Conservation (phyloP, 140 eudicot genomes). For the Cichorium intybus region DNA sequence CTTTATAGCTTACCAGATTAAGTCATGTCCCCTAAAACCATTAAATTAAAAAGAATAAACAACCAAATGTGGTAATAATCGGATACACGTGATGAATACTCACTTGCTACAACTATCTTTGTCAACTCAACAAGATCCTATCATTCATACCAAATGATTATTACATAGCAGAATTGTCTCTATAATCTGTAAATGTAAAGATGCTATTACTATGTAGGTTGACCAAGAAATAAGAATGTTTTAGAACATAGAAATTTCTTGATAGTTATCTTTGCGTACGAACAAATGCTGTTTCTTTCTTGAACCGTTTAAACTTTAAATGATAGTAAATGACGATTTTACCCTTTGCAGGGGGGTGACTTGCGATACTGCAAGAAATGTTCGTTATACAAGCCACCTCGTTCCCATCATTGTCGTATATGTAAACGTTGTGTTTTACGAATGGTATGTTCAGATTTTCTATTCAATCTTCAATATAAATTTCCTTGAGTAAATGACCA, state of each 20-base stretch:
- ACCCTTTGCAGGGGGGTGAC: conserved; percentile 78
- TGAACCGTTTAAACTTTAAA: neutral
- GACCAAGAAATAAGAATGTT: neutral
- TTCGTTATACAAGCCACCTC: conserved; percentile 84
- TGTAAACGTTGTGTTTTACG: conserved; percentile 90
- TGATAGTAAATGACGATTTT: neutral
- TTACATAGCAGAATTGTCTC: neutral
- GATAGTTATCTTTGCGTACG: neutral
- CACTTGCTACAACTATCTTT: no score
- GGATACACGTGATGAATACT: neutral
- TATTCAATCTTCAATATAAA: neutral
- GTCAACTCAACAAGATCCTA: no score
- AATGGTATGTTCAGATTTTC: conserved; percentile 59
- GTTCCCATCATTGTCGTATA: conserved; percentile 94
- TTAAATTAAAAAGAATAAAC: neutral
- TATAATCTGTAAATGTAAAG: neutral
- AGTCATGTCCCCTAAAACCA: neutral
- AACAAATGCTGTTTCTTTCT: neutral
- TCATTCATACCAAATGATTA: neutral
- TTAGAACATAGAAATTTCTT: neutral
- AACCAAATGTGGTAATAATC: neutral
- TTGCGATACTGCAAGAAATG: conserved; percentile 94
- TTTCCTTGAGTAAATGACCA: neutral
- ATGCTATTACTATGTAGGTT: neutral
- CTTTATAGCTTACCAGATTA: neutral